phyloP scores from a whole-genome alignment of 768 basidiomycete species.

The Podaxis sp. region DNA sequence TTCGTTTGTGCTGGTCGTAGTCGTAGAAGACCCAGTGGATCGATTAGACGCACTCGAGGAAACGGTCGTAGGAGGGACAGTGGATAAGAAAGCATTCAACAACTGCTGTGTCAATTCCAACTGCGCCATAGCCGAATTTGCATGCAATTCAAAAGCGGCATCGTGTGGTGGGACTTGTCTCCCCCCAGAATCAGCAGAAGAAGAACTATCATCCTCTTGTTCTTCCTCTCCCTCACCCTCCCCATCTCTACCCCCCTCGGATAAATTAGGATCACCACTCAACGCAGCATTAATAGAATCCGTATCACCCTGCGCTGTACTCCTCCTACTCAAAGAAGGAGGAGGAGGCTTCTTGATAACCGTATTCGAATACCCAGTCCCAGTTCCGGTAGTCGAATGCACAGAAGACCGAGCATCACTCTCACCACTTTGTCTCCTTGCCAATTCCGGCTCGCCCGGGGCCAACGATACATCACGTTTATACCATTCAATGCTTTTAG shows the following conservation, averaged over 20 bases:
- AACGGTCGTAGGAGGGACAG: slow-evolving; percentile 15
- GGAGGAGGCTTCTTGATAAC: slow-evolving; percentile 8
- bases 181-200: slow-evolving; percentile 34
- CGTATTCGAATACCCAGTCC: slow-evolving; percentile 23
- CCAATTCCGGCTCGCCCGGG: slow-evolving; percentile 7
- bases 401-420: slow-evolving; percentile 28
- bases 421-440: slow-evolving; percentile 37
- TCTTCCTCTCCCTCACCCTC: slow-evolving; percentile 36
- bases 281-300: not conserved
- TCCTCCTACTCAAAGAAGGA: not conserved
- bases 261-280: not conserved
- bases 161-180: slow-evolving; percentile 49
- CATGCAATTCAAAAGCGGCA: slow-evolving; percentile 57
- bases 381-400: not conserved
- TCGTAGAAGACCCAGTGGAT: not conserved
- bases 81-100: slow-evolving; percentile 41
- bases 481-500: slow-evolving; percentile 69
- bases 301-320: not conserved
- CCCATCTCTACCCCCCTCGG: slow-evolving; percentile 19
- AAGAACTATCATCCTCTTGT: slow-evolving; percentile 33
- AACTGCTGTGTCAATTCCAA: slow-evolving; percentile 73
- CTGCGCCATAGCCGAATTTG: slow-evolving; percentile 68
- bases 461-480: slow-evolving; percentile 16
- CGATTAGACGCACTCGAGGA: not conserved
- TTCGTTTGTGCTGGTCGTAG: slow-evolving; percentile 5